These are phyloP conservation scores for Diophrys sp. DNA, from an alignment of 73 alveolate species.

Conservation along the genomic window DNA sequence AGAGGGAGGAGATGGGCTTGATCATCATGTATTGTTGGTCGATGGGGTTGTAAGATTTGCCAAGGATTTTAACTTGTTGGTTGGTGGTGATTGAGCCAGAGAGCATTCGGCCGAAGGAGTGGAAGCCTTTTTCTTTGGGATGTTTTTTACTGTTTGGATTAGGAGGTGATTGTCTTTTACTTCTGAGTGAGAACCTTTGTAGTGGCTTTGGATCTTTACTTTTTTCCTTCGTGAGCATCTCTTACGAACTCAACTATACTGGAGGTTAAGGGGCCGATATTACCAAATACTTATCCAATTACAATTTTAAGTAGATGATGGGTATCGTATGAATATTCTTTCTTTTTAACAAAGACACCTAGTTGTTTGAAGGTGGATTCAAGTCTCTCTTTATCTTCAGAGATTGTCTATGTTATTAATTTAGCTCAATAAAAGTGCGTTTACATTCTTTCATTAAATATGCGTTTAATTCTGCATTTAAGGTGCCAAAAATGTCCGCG, in stretches of 20 bases:
- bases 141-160: neutral
- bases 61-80: conserved; percentile 89
- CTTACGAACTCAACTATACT: conserved; percentile 77
- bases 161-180: neutral
- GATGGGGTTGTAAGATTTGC: conserved; percentile 91
- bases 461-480: no score
- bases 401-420: conserved; percentile 73
- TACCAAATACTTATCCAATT: no score
- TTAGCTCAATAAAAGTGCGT: no score
- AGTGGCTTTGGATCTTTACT: conserved; percentile 71
- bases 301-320: conserved; percentile 88
- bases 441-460: no score
- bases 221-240: conserved; percentile 82
- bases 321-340: conserved; percentile 84
- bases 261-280: no score
- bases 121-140: conserved; percentile 62
- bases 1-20: conserved; percentile 65
- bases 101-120: conserved; percentile 96
- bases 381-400: conserved; percentile 86
- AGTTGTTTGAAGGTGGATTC: conserved; percentile 73
- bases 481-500: no score
- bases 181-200: conserved; percentile 70
- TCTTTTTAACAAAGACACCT: conserved; percentile 74
- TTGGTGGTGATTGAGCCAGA: conserved; percentile 94
- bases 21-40: conserved; percentile 93